phyloP scores from a whole-genome alignment of 2,329 filamentous ascomycete genomes.

The Lecanicillium sp. region DNA sequence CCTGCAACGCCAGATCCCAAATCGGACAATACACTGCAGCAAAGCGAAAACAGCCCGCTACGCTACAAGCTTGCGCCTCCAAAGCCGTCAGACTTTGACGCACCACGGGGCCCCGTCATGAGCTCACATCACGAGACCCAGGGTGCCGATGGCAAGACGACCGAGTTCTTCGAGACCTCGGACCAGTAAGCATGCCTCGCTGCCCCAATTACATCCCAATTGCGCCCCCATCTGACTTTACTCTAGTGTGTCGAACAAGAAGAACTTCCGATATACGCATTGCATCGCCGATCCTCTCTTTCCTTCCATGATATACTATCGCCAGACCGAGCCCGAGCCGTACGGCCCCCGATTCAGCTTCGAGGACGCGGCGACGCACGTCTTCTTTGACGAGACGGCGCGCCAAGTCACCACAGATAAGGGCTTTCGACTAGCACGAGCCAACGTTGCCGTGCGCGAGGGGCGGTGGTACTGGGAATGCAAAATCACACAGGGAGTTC shows the following conservation, averaged over 20 bases:
- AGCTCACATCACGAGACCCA: slow-evolving; percentile 46
- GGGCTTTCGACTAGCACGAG: slow-evolving; percentile 83
- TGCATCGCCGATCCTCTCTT: slow-evolving; percentile 87
- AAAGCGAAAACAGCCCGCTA: slow-evolving; percentile 42
- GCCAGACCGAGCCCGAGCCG: slow-evolving; percentile 78
- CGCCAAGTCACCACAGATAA: slow-evolving; percentile 81
- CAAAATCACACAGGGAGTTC: slow-evolving; percentile 72
- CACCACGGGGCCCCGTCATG: slow-evolving; percentile 49
- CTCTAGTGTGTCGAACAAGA: slow-evolving; percentile 53
- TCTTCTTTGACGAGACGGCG: slow-evolving; percentile 72
- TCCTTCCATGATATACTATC: slow-evolving; percentile 80
- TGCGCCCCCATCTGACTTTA: too few relatives aligned
- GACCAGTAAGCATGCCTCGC: slow-evolving; percentile 45
- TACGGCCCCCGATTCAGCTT: slow-evolving; percentile 82
- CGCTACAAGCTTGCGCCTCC: slow-evolving; percentile 59
- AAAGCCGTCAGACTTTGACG: slow-evolving; percentile 54
- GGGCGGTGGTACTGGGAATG: slow-evolving; percentile 94
- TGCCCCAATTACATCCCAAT: too few relatives aligned
- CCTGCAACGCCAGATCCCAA: slow-evolving; percentile 52
- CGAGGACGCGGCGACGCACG: slow-evolving; percentile 80
- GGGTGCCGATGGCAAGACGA: slow-evolving; percentile 38
- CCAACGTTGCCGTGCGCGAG: slow-evolving; percentile 84
- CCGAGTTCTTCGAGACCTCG: slow-evolving; percentile 55
- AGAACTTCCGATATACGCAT: slow-evolving; percentile 79
- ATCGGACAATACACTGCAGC: slow-evolving; percentile 20